Evolutionary conservation across 176 grass and related monocot genomes (phyloP).

Genomic region (Urochloa ruziziensis): DNA sequence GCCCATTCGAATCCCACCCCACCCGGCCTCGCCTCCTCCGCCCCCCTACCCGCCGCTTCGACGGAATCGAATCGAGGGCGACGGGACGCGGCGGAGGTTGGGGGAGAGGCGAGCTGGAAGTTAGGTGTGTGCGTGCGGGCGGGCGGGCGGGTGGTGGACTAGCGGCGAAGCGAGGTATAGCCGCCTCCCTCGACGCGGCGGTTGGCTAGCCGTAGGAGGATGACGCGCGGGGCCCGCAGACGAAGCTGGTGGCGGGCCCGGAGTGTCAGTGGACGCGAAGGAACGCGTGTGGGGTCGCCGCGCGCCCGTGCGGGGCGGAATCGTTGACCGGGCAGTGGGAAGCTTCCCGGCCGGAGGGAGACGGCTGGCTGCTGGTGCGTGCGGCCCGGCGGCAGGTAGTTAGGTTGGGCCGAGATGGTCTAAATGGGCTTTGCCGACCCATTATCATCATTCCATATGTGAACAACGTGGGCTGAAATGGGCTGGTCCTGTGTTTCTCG

Average conservation of each 20-base stretch:
- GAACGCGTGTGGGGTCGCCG: not conserved
- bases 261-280: not conserved
- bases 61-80: constrained; percentile 12
- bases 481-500: too few relatives aligned
- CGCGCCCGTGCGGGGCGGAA: not conserved
- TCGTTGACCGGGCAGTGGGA: not conserved
- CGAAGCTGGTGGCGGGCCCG: rapidly evolving
- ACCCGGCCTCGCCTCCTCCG: not conserved
- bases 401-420: not conserved
- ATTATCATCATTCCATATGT: too few relatives aligned
- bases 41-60: not conserved
- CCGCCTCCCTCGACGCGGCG: not conserved
- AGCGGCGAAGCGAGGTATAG: constrained; percentile 43
- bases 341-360: not conserved
- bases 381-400: not conserved
- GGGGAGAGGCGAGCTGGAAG: not conserved
- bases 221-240: not conserved
- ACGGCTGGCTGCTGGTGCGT: not conserved
- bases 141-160: not conserved
- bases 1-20: constrained; percentile 27
- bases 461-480: too few relatives aligned
- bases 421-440: too few relatives aligned
- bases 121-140: not conserved
- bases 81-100: not conserved
- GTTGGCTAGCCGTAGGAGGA: not conserved